Base-by-base conservation (phyloP, 2,329 filamentous ascomycete genomes). In the Pseudogymnoascus sp. region DNA sequence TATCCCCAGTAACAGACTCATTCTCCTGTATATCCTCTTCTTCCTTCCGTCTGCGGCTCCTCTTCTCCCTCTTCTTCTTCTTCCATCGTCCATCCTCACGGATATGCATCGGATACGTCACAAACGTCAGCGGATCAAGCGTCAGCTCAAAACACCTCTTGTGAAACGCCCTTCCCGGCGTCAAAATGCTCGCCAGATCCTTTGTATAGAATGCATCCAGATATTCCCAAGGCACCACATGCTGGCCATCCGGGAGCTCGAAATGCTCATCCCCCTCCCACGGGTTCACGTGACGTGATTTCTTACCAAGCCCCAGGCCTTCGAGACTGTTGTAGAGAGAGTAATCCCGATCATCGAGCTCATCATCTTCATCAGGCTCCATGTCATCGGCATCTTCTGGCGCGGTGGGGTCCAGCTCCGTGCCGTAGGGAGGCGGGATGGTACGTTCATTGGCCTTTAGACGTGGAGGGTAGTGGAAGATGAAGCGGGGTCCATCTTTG, bases 91-190 rank as follows among this genome's bases (percentile, higher is more conserved):
- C 90, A 73, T 90, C 89, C 69, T 90, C 86, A 1, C 87, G 86
- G 40, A 91, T 88, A 74, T 93, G 91, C 42, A 96, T 85, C 4
- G 92, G 92, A 75, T 91, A 91, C 0, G 91, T 91, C 17, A 96
- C 80, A 71, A 91, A 95, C 64, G 87, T 86, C 42, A 93, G 78
- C 53, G 91, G 88, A 70, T 96, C 90, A 8, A 96, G 79, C 0
- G 87, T 89, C 64, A 96, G 80, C 73, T 96, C 90, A 71, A 96
- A 96, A 23, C 87, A 84, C 69, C 83, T 85, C 77, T 93, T 96
- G 76, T 95, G 88, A 74, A 90, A 91, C 8, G 87, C 83, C 11
- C 85, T 81, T 8, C 85, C 85, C 0, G 92, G 91, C 0, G 89
- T 91, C 63, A 96, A 75, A 60, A 96, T 82, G 67, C 88, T 91